phyloP scores from a whole-genome alignment of 495 filamentous ascomycete species.

The Podospora sp. region DNA sequence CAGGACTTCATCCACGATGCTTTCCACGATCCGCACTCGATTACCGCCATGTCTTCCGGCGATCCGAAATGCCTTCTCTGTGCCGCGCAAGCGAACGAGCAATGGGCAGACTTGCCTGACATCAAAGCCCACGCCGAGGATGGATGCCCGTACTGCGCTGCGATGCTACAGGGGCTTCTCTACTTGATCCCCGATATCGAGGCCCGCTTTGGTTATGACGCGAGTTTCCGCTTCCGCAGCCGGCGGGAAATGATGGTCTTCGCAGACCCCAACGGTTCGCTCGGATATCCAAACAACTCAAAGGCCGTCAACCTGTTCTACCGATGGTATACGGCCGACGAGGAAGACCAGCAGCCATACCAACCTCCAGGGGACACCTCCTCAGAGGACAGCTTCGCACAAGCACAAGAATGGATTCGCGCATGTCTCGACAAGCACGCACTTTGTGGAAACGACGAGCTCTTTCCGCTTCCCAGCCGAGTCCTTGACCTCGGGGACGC shows the following conservation, averaged over 20 bases:
- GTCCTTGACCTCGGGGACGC: conserved; percentile 19
- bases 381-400: background rate
- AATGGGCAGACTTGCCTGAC: conserved; percentile 7
- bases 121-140: conserved; percentile 6
- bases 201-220: conserved; percentile 4
- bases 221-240: conserved; percentile 4
- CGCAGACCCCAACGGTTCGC: conserved; percentile 14
- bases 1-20: background rate
- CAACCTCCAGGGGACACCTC: background rate
- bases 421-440: conserved; percentile 8
- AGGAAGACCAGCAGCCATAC: background rate
- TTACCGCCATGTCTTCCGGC: background rate
- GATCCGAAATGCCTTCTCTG: conserved; percentile 16
- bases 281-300: background rate
- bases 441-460: conserved; percentile 3
- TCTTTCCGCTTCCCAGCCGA: conserved; percentile 2
- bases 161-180: conserved; percentile 8
- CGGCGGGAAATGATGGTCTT: conserved; percentile 5
- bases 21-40: background rate
- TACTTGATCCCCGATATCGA: conserved; percentile 10
- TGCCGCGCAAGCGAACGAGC: background rate
- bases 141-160: conserved; percentile 14
- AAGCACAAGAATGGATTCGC: conserved; percentile 14
- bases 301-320: conserved; percentile 2
- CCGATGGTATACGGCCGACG: conserved; percentile 6